Percentiles rank a stretch among this genome's conserved stretches.
Evolutionary conservation across 495 filamentous ascomycete species (phyloP).

Genomic region (Talaromyces liani): DNA sequence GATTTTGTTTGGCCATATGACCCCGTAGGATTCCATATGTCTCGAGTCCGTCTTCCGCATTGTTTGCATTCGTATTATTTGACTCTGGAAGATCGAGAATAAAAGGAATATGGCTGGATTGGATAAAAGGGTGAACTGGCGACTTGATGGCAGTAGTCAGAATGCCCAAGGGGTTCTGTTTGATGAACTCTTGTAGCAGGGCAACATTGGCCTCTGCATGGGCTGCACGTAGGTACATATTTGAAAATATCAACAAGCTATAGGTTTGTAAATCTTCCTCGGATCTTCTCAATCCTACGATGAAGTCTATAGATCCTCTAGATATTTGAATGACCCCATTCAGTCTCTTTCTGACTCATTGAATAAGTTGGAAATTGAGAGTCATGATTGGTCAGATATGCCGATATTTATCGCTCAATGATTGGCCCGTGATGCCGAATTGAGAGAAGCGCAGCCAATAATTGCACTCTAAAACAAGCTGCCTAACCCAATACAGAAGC

Average conservation of each 20-base stretch:
- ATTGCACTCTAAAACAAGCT: background rate
- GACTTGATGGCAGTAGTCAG: conserved; percentile 47
- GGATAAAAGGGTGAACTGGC: conserved; percentile 33
- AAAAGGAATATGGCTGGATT: conserved; percentile 49
- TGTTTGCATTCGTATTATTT: conserved; percentile 14
- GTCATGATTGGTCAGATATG: background rate
- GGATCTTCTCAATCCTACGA: background rate
- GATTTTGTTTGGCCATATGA: conserved; percentile 44
- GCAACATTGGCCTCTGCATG: conserved; percentile 38
- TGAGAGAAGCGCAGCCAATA: background rate
- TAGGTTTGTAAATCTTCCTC: background rate
- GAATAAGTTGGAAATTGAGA: background rate
- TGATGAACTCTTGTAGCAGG: conserved; percentile 39
- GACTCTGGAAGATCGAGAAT: conserved; percentile 36
- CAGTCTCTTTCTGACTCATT: background rate
- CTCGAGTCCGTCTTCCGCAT: conserved; percentile 11
- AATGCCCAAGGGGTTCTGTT: conserved; percentile 46
- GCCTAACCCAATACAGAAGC: background rate
- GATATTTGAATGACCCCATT: background rate
- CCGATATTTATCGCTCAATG: background rate
- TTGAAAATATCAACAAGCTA: background rate
- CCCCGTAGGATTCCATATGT: conserved; percentile 27
- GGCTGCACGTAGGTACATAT: conserved; percentile 42
- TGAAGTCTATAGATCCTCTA: background rate
- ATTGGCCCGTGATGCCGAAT: background rate